phyloP scores from a whole-genome alignment of 495 filamentous ascomycete genomes.

The Aspergillus mulundensis region DNA sequence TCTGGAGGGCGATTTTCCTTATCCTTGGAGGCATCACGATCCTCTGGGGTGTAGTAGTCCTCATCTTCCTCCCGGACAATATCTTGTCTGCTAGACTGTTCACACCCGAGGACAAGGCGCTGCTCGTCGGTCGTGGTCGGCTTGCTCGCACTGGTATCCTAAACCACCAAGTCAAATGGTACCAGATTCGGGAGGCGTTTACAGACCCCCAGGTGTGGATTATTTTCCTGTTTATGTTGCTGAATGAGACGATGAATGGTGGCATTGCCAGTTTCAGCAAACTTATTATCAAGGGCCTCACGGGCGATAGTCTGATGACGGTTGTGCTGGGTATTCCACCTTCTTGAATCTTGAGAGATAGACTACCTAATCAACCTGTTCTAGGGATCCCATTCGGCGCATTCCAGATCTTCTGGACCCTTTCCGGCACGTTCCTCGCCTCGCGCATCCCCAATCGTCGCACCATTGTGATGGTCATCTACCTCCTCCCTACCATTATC shows the following conservation, averaged over 20 bases:
- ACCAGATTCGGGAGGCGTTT: constrained; percentile 43
- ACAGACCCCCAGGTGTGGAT: constrained; percentile 41
- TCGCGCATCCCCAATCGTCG: constrained; percentile 29
- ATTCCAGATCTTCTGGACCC: constrained; percentile 35
- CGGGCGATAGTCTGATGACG: constrained; percentile 25
- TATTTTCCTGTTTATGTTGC: constrained; percentile 29
- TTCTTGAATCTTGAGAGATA: no score
- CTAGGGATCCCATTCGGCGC: constrained; percentile 39
- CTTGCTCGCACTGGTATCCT: constrained; percentile 26
- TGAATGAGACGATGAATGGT: constrained; percentile 39
- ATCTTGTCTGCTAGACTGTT: constrained; percentile 36
- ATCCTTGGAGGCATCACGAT: constrained; percentile 36
- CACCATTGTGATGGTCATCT: constrained; percentile 34
- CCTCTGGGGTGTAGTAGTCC: constrained; percentile 34
- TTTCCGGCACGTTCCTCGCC: constrained; percentile 32
- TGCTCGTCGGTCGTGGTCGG: constrained; percentile 33
- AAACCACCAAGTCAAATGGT: constrained; percentile 40
- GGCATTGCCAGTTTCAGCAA: constrained; percentile 37
- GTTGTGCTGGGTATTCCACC: constrained; percentile 32
- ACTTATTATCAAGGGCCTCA: constrained; percentile 40
- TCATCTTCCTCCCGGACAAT: constrained; percentile 35
- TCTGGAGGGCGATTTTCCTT: constrained; percentile 40
- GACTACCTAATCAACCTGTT: no score
- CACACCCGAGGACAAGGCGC: constrained; percentile 36
- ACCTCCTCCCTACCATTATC: constrained; percentile 33